phyloP scores from a whole-genome alignment of 805 yeast genomes.

The Kodamaea restingae region DNA sequence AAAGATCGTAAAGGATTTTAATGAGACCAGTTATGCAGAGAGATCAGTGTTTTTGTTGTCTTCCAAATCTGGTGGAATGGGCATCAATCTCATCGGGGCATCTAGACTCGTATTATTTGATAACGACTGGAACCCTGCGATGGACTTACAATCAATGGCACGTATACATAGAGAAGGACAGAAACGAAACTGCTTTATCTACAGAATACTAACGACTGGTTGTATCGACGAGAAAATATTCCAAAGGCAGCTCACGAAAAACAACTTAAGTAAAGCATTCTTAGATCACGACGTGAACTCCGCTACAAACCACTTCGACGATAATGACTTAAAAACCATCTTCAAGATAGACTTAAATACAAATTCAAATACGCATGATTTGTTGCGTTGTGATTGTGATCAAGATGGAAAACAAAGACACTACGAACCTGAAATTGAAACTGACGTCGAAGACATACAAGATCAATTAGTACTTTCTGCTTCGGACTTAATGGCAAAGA shows the following conservation, averaged over 20 bases:
- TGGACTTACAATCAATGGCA: slow-evolving; percentile 93
- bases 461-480: slow-evolving; percentile 51
- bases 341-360: slow-evolving; percentile 56
- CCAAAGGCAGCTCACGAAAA: slow-evolving; percentile 86
- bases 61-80: slow-evolving; percentile 92
- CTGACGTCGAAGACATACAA: slow-evolving; percentile 9
- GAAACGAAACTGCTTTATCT: slow-evolving; percentile 67
- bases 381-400: slow-evolving; percentile 59
- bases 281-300: slow-evolving; percentile 38
- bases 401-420: slow-evolving; percentile 43
- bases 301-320: slow-evolving; percentile 64
- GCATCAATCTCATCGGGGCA: slow-evolving; percentile 86
- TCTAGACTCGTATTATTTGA: slow-evolving; percentile 81
- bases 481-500: slow-evolving; percentile 34
- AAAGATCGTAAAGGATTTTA: slow-evolving; percentile 64
- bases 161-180: slow-evolving; percentile 95
- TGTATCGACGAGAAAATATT: slow-evolving; percentile 91
- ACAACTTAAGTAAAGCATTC: slow-evolving; percentile 71
- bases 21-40: slow-evolving; percentile 38
- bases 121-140: slow-evolving; percentile 96
- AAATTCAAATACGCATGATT: slow-evolving; percentile 70
- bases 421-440: slow-evolving; percentile 7
- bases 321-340: slow-evolving; percentile 66
- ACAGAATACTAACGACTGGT: slow-evolving; percentile 82
- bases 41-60: slow-evolving; percentile 70